Evolutionary conservation across 2,329 filamentous ascomycete genomes (phyloP), one percentile per base, ranked within the genome.

Genomic region (Neoascochyta sp.): DNA sequence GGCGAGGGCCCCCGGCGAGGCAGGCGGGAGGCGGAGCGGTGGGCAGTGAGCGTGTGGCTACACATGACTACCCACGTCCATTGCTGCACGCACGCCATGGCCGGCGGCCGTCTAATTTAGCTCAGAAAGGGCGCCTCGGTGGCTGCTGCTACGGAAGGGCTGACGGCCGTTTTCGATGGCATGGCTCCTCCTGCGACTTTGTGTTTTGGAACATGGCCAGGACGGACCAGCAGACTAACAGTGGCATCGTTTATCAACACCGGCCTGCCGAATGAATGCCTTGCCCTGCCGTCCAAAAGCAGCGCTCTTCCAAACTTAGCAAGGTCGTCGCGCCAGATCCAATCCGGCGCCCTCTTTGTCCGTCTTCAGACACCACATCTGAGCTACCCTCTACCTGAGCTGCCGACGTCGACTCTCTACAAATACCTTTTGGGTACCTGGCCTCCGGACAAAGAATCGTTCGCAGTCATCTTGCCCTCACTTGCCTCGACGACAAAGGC

Each of bases 261-360:
- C 43, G 36, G 36, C 42, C 47, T 33, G 38, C 32, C 41, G 37
- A n/a, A n/a, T 35, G 34, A 30, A 36, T 29, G 39, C 31, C n/a
- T n/a, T n/a, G n/a, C n/a, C n/a, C n/a, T 39, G 39, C 19, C 36
- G 29, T 45, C 52, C 53, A 55, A 59, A 64, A 63, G 45, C 58
- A 60, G 57, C 53, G 42, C 32, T 35, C 28, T 50, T 44, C 49
- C 48, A 32, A 38, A 52, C 45, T 53, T 52, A 52, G 56, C 46
- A 56, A 54, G 46, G 41, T 49, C 42, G 39, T 41, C 43, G 53
- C 47, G 40, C 49, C 45, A 50, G 45, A 41, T 60, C 58, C 50
- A 43, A 62, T 61, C 54, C 59, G 56, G 57, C 45, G 41, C 43
- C 47, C 56, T n/a, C 59, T 62, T 64, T 64, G 60, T 64, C 60